These are phyloP conservation scores for Paramyrothecium sp. DNA, from an alignment of 2,329 filamentous ascomycete genomes.

Conservation along the genomic window DNA sequence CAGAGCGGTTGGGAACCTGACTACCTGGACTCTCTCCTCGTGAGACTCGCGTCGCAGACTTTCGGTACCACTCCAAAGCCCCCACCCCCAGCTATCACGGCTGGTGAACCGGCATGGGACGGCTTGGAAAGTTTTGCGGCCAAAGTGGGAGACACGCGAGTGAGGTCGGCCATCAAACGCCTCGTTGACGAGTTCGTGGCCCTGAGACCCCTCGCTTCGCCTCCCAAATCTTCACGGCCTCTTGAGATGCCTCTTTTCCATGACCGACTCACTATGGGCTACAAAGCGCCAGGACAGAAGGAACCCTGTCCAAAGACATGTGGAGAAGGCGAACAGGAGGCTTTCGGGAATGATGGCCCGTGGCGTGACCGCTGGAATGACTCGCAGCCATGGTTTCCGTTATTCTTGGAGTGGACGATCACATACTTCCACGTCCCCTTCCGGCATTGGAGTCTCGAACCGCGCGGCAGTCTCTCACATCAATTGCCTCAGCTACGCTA, in stretches of 20 bases:
- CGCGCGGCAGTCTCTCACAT: too few relatives aligned
- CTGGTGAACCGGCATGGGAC: neutral
- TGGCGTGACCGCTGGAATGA: neutral
- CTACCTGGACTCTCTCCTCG: conserved; percentile 20
- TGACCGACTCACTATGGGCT: too few relatives aligned
- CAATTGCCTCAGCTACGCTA: neutral
- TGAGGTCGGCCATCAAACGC: neutral
- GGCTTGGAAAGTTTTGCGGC: neutral
- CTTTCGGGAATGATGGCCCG: too few relatives aligned
- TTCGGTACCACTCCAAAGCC: neutral
- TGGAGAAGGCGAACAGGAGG: too few relatives aligned
- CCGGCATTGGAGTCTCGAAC: neutral
- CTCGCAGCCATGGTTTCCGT: conserved; percentile 1
- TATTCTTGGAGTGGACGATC: conserved; percentile 5
- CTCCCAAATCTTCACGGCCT: neutral
- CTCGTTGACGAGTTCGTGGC: neutral
- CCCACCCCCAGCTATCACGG: neutral
- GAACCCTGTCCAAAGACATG: too few relatives aligned
- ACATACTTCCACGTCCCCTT: conserved; percentile 1
- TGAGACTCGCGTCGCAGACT: neutral
- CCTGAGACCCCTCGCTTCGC: neutral
- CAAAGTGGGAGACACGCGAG: conserved; percentile 1
- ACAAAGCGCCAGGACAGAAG: too few relatives aligned
- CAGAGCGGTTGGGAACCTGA: conserved; percentile 36
- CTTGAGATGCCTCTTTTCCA: neutral